Percentiles rank a stretch among this genome's conserved stretches.
phyloP scores from a whole-genome alignment of 2,329 filamentous ascomycete species.

The Sporothrix mexicana region DNA sequence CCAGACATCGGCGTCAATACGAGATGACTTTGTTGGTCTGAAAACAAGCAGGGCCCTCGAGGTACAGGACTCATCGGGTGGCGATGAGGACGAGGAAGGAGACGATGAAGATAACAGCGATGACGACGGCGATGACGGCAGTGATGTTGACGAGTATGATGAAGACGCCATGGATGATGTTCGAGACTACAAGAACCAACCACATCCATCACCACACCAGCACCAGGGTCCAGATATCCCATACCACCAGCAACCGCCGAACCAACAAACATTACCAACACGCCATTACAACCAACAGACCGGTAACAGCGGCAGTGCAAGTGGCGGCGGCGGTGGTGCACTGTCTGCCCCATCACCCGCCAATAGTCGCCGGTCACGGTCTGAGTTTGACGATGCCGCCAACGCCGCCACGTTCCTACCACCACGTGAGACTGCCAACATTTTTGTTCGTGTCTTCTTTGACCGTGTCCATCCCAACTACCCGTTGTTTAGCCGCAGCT shows the following conservation, averaged over 20 bases:
- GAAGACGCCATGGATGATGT: slow-evolving; percentile 31
- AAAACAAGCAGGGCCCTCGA: slow-evolving; percentile 35
- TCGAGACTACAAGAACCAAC: neutral
- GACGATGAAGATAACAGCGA: slow-evolving; percentile 19
- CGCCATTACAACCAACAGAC: slow-evolving; percentile 21
- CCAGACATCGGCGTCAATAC: slow-evolving; percentile 28
- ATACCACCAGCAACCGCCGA: neutral
- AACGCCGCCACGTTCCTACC: slow-evolving; percentile 33
- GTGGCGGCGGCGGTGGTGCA: neutral
- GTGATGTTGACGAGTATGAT: neutral
- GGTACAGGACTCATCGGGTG: slow-evolving; percentile 14
- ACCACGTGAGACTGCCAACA: slow-evolving; percentile 35
- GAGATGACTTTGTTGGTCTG: slow-evolving; percentile 34
- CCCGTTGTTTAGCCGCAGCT: slow-evolving; percentile 34
- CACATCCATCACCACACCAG: neutral
- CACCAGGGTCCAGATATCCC: neutral
- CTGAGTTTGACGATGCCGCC: slow-evolving; percentile 32
- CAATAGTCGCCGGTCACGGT: slow-evolving; percentile 31
- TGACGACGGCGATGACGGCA: neutral
- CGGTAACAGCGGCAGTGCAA: neutral
- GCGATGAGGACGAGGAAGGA: slow-evolving; percentile 31
- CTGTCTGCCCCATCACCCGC: slow-evolving; percentile 24
- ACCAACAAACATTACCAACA: slow-evolving; percentile 8
- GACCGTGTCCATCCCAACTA: slow-evolving; percentile 37
- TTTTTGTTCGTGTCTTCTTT: slow-evolving; percentile 38